Base-by-base conservation (phyloP, 2,329 filamentous ascomycete species). In the Pyrenophora teres region DNA sequence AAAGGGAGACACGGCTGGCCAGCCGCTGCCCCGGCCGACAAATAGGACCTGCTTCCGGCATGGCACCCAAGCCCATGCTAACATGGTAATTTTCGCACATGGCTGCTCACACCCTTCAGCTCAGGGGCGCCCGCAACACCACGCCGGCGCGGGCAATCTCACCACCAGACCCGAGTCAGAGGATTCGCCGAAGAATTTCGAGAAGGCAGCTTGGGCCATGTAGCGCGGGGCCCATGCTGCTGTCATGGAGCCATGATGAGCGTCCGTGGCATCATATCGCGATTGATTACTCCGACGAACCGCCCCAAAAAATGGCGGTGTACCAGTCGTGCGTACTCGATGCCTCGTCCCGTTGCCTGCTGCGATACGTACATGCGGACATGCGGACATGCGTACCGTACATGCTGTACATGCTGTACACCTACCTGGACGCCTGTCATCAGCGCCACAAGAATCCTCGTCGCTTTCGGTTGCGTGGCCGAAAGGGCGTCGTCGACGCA, bases 391-490 rank as follows among this genome's bases (percentile, higher is more conserved):
- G 48, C 46, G 15, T 15, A 15, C 15, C 15, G 15, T 15, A 15
- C 21, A 23, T 23, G 21, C 21, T 23, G 21, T 23, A 23, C 4
- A 23, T 7, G 21, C 4, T 23, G 21, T 7, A 23, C 21, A 23
- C 38, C 49, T 61, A 53, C 59, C 53, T 62, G 60, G 55, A 59
- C 50, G 52, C 52, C 60, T 44, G 53, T 52, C 48, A 55, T 57
- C 61, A 58, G 56, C 53, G 56, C 54, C 39, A 36, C 89, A 90
- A 2, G 81, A 85, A 0, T 87, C 90, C 18, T 96, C 96, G 68
- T 87, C 90, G 0, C 86, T 23, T 56, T 90, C 47, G 89, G 91
- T 1, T 47, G 43, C 44, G 15, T 49, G 44, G 45, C 50, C 50
- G 35, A 57, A 40, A 40, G 59, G 60, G 6, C 23, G 23, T 25